phyloP scores from a whole-genome alignment of 2,329 filamentous ascomycete genomes.

The Exophiala oligosperma region DNA sequence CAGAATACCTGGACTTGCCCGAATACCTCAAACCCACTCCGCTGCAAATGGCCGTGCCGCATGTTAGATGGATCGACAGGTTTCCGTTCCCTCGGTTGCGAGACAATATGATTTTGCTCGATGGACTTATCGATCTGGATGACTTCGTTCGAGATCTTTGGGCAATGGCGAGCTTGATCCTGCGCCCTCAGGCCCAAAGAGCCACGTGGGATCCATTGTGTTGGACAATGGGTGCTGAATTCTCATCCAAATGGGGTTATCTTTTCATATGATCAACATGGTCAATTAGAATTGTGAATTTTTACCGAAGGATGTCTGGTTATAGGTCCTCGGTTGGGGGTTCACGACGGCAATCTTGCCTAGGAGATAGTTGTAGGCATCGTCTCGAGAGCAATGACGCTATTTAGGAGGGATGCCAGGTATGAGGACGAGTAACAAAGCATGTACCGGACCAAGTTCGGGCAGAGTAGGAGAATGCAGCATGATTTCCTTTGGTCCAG shows the following conservation, averaged over 20 bases:
- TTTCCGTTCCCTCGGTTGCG: too few relatives aligned
- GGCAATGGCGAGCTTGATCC: neutral
- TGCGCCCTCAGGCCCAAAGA: neutral
- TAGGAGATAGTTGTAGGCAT: too few relatives aligned
- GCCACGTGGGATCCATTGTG: neutral
- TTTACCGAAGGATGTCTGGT: neutral
- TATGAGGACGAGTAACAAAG: too few relatives aligned
- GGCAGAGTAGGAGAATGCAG: neutral
- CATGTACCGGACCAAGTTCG: neutral
- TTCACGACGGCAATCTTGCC: too few relatives aligned
- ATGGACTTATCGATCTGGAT: too few relatives aligned
- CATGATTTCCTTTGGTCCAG: too few relatives aligned
- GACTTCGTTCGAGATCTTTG: too few relatives aligned
- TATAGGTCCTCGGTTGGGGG: too few relatives aligned
- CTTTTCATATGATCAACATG: neutral
- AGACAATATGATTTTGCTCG: too few relatives aligned
- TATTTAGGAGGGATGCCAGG: too few relatives aligned
- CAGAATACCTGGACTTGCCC: neutral
- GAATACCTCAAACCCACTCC: neutral
- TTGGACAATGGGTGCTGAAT: neutral
- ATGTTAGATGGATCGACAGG: neutral
- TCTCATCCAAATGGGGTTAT: neutral
- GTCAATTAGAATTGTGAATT: neutral
- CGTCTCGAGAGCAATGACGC: too few relatives aligned
- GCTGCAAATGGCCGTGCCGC: neutral